Evolutionary conservation across 75 land plant species (phyloP).

Genomic region (Cunninghamia lanceolata): DNA sequence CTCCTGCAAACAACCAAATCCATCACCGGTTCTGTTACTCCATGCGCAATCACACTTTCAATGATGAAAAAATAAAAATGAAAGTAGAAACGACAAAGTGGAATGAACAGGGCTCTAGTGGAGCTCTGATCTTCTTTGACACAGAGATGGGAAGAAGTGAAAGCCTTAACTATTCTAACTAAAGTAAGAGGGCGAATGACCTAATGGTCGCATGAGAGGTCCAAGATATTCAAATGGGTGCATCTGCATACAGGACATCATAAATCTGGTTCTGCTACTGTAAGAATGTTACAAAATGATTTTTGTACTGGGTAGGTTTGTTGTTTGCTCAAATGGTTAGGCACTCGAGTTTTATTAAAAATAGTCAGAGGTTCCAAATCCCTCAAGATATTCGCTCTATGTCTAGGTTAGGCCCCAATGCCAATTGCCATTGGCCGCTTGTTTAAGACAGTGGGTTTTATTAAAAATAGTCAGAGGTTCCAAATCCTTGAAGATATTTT

Average conservation of each 20-base stretch:
- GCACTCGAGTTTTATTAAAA: background rate
- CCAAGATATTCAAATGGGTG: background rate
- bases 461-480: background rate
- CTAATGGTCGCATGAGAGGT: background rate
- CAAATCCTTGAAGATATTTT: background rate
- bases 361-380: background rate
- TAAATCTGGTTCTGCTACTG: background rate
- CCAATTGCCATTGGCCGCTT: background rate
- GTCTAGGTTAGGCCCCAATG: background rate
- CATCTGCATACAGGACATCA: background rate
- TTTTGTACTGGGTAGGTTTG: background rate
- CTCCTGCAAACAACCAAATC: slow-evolving; percentile 50
- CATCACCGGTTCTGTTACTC: background rate
- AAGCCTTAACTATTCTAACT: background rate
- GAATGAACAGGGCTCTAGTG: background rate
- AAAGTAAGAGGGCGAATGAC: background rate
- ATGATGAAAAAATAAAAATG: background rate
- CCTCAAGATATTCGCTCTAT: background rate
- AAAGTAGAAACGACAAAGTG: background rate
- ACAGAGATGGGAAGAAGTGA: background rate
- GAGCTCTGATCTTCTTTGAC: background rate
- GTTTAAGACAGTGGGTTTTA: background rate
- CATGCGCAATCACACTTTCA: background rate
- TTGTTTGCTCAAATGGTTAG: background rate
- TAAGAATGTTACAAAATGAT: background rate